Conservation (phyloP, 305 asterid species). For the Vinca major region DNA sequence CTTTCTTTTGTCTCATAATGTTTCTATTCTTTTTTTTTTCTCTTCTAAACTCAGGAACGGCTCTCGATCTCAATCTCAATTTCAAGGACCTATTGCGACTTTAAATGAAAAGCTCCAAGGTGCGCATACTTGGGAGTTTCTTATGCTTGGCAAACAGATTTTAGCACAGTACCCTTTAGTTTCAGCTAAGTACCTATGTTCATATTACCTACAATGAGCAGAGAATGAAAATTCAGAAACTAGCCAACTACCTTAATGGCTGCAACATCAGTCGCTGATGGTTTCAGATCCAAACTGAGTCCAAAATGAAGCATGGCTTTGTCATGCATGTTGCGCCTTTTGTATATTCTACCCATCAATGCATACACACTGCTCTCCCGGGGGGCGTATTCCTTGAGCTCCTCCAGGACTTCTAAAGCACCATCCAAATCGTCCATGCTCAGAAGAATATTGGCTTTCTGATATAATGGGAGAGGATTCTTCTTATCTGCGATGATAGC, state of each 20-base stretch:
- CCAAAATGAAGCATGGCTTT: constrained; percentile 96
- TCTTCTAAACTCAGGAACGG: no score
- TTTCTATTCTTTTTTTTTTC: neutral
- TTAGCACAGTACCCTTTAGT: neutral
- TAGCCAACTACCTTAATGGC: constrained; percentile 56
- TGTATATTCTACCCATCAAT: constrained; percentile 87
- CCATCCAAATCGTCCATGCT: constrained; percentile 78
- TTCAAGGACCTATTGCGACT: neutral
- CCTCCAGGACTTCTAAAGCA: constrained; percentile 88
- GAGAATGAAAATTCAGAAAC: neutral
- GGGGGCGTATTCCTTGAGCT: constrained; percentile 88
- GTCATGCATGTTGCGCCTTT: constrained; percentile 55
- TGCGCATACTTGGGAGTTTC: neutral
- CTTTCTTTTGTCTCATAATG: neutral
- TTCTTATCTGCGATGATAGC: constrained; percentile 89
- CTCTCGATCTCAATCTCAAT: neutral
- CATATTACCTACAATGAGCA: neutral
- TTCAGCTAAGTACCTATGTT: neutral
- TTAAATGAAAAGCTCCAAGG: neutral
- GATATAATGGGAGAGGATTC: constrained; percentile 92
- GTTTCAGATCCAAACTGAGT: constrained; percentile 85
- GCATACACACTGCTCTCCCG: constrained; percentile 90
- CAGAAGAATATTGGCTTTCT: constrained; percentile 85
- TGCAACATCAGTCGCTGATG: constrained; percentile 94
- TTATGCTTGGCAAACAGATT: neutral